These are phyloP conservation scores for Phytophthora agathidicida DNA, from an alignment of 352 stramenopile genomes.

Conservation along the genomic window DNA sequence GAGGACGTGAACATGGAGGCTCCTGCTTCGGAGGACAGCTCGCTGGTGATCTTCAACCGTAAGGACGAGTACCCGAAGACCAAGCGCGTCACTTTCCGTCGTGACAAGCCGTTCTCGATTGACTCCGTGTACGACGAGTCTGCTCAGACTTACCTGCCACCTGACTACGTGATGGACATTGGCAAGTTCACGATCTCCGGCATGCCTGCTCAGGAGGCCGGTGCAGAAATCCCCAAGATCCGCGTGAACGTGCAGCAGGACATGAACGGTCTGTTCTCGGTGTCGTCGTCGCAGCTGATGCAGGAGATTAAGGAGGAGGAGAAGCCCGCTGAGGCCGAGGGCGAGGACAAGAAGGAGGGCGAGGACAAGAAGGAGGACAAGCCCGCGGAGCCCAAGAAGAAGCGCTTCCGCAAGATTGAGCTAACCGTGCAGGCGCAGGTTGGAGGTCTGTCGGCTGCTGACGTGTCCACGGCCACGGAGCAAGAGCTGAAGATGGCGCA, in stretches of 20 bases:
- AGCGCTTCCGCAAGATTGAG: constrained; percentile 94
- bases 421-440: constrained; percentile 75
- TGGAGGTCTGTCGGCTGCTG: constrained; percentile 53
- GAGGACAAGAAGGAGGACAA: constrained; percentile 81
- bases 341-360: constrained; percentile 62
- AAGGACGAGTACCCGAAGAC: constrained; percentile 98
- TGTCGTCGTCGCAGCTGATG: constrained; percentile 97
- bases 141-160: constrained; percentile 63
- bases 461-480: constrained; percentile 81
- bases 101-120: constrained; percentile 93
- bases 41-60: constrained; percentile 95
- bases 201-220: constrained; percentile 76
- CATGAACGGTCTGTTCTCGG: constrained; percentile 95
- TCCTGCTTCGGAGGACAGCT: constrained; percentile 58
- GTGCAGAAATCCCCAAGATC: constrained; percentile 89
- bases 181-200: constrained; percentile 94
- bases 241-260: constrained; percentile 98
- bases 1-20: constrained; percentile 88
- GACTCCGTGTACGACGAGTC: constrained; percentile 90
- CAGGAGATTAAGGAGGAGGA: constrained; percentile 95
- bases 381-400: constrained; percentile 90
- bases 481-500: constrained; percentile 96
- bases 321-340: constrained; percentile 62
- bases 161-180: constrained; percentile 82
- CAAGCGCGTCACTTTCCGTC: constrained; percentile 96